Percentiles rank a stretch among this genome's conserved stretches.
Evolutionary conservation across 2,329 filamentous ascomycete genomes (phyloP).

Genomic region (Ophiocordyceps camponoti-floridani): DNA sequence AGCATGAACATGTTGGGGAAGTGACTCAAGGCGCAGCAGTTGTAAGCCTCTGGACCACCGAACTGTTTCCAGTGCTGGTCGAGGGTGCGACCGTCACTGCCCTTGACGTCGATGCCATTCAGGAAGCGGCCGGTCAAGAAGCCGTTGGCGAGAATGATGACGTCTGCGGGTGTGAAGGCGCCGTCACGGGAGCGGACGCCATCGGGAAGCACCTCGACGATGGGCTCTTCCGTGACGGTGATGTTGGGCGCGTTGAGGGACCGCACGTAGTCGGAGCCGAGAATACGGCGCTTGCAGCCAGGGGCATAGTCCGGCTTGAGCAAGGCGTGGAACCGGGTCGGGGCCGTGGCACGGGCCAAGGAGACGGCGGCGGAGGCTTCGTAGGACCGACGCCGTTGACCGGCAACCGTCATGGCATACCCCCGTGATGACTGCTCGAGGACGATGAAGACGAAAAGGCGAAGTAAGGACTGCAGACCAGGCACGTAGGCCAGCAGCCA

Average conservation of each 20-base stretch:
- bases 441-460: constrained; percentile 21
- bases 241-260: constrained; percentile 31
- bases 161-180: constrained; percentile 31
- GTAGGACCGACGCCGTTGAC: constrained; percentile 15
- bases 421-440: constrained; percentile 13
- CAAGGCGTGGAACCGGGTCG: constrained; percentile 41
- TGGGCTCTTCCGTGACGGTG: constrained; percentile 25
- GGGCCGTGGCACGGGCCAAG: constrained; percentile 24
- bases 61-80: constrained; percentile 37
- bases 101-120: constrained; percentile 31
- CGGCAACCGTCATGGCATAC: constrained; percentile 22
- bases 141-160: constrained; percentile 44
- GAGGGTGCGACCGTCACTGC: constrained; percentile 28
- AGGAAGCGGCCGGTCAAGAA: constrained; percentile 38
- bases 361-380: constrained; percentile 20
- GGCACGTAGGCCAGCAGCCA: constrained; percentile 28
- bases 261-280: constrained; percentile 36
- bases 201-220: constrained; percentile 26
- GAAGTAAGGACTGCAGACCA: constrained; percentile 19
- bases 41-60: constrained; percentile 45
- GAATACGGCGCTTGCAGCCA: constrained; percentile 46
- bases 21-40: constrained; percentile 35
- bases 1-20: constrained; percentile 51
- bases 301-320: constrained; percentile 43
- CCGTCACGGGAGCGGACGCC: constrained; percentile 18